Conservation (phyloP, 2,329 filamentous ascomycete species). For the Aspergillus carbonarius region DNA sequence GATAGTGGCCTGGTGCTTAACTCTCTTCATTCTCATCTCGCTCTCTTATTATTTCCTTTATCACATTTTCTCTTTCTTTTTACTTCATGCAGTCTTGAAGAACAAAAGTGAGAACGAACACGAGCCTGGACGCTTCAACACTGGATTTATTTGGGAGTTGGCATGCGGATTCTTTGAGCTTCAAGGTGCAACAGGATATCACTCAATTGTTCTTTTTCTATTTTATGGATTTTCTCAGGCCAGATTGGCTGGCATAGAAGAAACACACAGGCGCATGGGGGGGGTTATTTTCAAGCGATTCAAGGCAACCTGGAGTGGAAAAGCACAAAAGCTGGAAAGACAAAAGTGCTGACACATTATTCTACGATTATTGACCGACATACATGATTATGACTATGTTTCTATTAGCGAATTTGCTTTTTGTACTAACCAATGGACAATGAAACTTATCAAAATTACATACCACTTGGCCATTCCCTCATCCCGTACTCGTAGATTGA, state of each 20-base stretch:
- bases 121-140: slow-evolving; percentile 6
- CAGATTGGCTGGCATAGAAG: slow-evolving; percentile 1
- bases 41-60: neutral
- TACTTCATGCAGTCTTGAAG: neutral
- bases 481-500: too few species aligned
- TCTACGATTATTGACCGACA: neutral
- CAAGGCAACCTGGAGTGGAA: slow-evolving; percentile 1
- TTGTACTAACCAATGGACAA: neutral
- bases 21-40: neutral
- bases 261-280: neutral
- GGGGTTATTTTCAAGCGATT: neutral
- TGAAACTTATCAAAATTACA: neutral
- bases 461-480: neutral
- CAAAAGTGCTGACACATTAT: slow-evolving; percentile 4
- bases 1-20: neutral
- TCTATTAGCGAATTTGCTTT: neutral
- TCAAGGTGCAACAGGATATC: neutral
- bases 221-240: neutral
- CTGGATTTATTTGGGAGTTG: slow-evolving; percentile 6
- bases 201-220: neutral
- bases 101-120: slow-evolving; percentile 8
- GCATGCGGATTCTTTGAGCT: neutral
- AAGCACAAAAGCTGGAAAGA: slow-evolving; percentile 4
- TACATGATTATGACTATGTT: slow-evolving; percentile 6
- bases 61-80: neutral